Conservation (phyloP, 441 rosid species). For the Geranium incanum region DNA sequence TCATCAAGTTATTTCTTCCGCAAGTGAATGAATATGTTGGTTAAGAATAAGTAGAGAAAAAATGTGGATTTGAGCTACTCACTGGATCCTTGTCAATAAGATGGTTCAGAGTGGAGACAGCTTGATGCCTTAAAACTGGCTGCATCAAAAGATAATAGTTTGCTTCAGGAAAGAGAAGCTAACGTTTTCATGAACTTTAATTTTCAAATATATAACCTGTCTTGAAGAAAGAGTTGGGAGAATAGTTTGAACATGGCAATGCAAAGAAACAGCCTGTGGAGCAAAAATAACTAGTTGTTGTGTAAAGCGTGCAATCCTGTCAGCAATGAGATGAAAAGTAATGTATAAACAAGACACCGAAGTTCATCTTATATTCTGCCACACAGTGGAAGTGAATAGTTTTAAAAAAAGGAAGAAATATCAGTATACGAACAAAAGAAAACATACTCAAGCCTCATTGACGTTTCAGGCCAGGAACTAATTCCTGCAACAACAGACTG, state of each 20-base stretch:
- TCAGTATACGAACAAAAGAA: constrained; percentile 10
- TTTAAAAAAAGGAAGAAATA: constrained; percentile 11
- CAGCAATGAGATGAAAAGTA: constrained; percentile 7
- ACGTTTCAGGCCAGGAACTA: constrained; percentile 85
- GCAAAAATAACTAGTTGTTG: constrained; percentile 99
- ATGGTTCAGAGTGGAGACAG: constrained; percentile 84
- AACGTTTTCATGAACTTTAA: constrained; percentile 5
- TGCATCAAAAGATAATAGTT: constrained; percentile 37
- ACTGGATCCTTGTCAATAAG: constrained; percentile 96
- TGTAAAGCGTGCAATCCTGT: constrained; percentile 94
- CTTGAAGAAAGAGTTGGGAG: constrained; percentile 82
- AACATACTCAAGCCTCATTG: constrained; percentile 87
- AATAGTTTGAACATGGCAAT: constrained; percentile 84
- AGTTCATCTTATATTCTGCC: not conserved
- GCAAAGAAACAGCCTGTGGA: constrained; percentile 92
- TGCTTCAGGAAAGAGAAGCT: constrained; percentile 20
- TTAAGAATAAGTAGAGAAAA: constrained; percentile 11
- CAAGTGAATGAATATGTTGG: too few relatives aligned
- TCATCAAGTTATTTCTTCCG: too few relatives aligned
- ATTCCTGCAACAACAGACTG: constrained; percentile 97
- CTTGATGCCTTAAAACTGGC: constrained; percentile 87
- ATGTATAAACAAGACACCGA: not conserved
- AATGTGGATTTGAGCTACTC: constrained; percentile 27
- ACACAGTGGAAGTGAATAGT: not conserved
- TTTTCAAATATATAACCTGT: constrained; percentile 54